These are phyloP conservation scores for Rhodotorula sp. DNA, from an alignment of 1,284 basidiomycete genomes.

Conservation along the genomic window DNA sequence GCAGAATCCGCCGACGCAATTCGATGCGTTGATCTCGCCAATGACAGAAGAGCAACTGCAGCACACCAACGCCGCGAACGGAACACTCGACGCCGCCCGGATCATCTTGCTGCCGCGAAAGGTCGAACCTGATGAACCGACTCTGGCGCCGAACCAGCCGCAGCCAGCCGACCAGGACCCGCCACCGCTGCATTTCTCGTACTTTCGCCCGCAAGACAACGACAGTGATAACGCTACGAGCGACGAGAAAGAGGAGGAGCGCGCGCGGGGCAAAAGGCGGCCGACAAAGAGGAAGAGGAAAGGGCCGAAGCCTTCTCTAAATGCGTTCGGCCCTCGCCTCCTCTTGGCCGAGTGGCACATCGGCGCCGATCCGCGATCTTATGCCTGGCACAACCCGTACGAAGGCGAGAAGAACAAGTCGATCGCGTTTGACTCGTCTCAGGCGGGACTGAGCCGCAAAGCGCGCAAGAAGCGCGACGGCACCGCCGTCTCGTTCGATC, in stretches of 20 bases:
- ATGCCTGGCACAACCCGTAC: conserved; percentile 38
- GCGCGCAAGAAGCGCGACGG: conserved; percentile 1
- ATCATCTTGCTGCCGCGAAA: conserved; percentile 19
- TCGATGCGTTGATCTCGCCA: conserved; percentile 1
- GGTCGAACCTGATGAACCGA: conserved; percentile 22
- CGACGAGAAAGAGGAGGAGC: no score
- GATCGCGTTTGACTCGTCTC: not conserved
- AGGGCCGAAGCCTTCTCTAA: conserved; percentile 10
- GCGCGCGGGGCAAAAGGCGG: not conserved
- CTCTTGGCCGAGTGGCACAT: conserved; percentile 38
- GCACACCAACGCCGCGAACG: not conserved
- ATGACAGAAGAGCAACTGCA: not conserved
- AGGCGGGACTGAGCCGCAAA: not conserved
- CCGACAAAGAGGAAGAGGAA: not conserved
- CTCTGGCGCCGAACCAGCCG: conserved; percentile 20
- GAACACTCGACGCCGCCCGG: not conserved
- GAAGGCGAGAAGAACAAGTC: conserved; percentile 21
- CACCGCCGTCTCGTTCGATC: not conserved
- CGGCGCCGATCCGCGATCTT: conserved; percentile 32
- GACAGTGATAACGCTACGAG: not conserved
- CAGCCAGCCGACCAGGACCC: conserved; percentile 20
- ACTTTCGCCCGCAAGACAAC: conserved; percentile 11
- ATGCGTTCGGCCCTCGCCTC: conserved; percentile 19
- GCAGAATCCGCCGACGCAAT: not conserved
- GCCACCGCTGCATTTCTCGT: conserved; percentile 26